A percentile compares a stretch with the other conserved stretches of the same genome.
These are phyloP conservation scores for Excoecaria agallocha DNA, from an alignment of 345 rosid species.

Conservation along the genomic window DNA sequence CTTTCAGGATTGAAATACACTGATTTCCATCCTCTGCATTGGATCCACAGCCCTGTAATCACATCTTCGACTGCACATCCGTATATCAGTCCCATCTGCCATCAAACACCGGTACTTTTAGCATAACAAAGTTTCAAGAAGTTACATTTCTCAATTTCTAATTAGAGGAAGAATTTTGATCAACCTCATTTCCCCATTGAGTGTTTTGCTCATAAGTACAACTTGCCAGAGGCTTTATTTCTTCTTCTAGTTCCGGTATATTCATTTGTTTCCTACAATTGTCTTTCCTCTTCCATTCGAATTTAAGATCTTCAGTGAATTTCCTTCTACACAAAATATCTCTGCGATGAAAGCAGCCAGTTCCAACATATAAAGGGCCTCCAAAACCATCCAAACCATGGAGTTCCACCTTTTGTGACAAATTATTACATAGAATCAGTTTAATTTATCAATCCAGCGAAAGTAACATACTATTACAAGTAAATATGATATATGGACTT, in stretches of 20 bases:
- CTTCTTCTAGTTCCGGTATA: conserved; percentile 25
- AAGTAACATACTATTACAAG: no score
- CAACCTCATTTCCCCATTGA: conserved; percentile 76
- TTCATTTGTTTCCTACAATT: conserved; percentile 16
- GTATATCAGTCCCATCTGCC: conserved; percentile 65
- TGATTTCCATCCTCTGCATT: conserved; percentile 75
- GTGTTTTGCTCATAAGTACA: conserved; percentile 54
- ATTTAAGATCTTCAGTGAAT: conserved; percentile 11
- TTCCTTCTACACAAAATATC: conserved; percentile 54
- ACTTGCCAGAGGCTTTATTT: conserved; percentile 50
- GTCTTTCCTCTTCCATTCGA: conserved; percentile 29
- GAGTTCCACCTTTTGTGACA: conserved; percentile 51
- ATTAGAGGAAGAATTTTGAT: background rate
- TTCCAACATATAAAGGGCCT: conserved; percentile 65
- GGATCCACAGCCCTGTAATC: conserved; percentile 70
- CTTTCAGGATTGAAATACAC: conserved; percentile 53
- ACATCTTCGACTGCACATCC: conserved; percentile 75
- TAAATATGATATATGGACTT: background rate
- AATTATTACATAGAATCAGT: background rate
- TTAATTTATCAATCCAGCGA: background rate
- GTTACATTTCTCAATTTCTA: background rate
- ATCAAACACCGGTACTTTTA: conserved; percentile 14
- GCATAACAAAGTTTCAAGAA: background rate
- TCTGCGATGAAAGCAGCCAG: conserved; percentile 85
- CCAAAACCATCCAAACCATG: conserved; percentile 66